Conservation (phyloP, 169 alveolate species). For the Babesia bovis region DNA sequence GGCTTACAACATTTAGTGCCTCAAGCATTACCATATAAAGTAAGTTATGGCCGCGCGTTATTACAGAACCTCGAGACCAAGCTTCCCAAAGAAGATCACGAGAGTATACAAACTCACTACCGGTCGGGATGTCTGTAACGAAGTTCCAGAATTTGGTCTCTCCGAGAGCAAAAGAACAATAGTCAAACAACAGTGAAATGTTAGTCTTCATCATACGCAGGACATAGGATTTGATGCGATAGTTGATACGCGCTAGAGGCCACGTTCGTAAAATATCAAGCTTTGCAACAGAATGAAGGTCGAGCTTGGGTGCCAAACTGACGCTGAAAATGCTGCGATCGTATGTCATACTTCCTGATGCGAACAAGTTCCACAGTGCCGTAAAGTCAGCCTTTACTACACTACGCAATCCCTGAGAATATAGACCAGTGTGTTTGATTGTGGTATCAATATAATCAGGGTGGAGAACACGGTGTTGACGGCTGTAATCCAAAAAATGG, state of each 20-base stretch:
- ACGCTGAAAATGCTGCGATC: neutral
- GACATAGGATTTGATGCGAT: neutral
- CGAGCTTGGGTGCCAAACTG: neutral
- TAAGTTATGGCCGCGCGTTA: conserved; percentile 5
- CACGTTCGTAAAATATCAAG: neutral
- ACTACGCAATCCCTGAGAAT: conserved; percentile 10
- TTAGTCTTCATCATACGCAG: neutral
- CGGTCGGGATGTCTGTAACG: neutral
- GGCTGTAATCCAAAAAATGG: conserved; percentile 14
- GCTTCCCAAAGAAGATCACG: conserved; percentile 11
- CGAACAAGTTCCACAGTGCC: neutral
- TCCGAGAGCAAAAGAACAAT: neutral
- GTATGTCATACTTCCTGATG: neutral
- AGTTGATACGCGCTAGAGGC: neutral
- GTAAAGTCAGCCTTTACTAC: conserved; percentile 12
- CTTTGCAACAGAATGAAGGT: neutral
- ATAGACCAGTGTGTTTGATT: neutral
- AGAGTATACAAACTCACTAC: neutral
- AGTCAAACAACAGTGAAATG: neutral
- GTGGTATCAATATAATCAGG: conserved; percentile 2
- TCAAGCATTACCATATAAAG: neutral
- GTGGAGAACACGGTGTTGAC: neutral
- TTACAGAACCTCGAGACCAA: neutral
- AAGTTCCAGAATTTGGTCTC: neutral
- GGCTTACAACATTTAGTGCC: neutral